These are phyloP conservation scores for Isochrysis galbana DNA, from an alignment of 78 protist genomes.

Conservation along the genomic window DNA sequence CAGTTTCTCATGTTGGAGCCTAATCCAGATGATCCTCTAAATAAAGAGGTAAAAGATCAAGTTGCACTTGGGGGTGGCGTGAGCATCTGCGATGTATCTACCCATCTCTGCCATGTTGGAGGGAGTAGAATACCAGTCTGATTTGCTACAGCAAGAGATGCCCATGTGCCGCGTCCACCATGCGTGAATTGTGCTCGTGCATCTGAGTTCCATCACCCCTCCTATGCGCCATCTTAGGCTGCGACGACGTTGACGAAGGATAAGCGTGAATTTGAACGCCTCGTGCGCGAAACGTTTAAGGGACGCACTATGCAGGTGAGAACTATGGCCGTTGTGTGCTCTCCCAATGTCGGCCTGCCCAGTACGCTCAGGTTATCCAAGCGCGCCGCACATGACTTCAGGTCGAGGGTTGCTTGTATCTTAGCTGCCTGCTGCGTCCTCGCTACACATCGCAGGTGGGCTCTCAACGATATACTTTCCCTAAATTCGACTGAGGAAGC, in stretches of 20 bases:
- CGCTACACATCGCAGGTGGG: neutral
- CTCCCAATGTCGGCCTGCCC: neutral
- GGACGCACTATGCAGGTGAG: neutral
- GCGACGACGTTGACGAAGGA: neutral
- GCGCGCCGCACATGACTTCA: neutral
- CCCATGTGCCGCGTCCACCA: neutral
- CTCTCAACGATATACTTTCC: neutral
- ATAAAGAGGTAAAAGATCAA: conserved; percentile 55
- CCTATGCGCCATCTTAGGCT: neutral
- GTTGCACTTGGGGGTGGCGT: neutral
- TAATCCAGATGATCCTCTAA: conserved; percentile 86
- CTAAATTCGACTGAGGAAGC: neutral
- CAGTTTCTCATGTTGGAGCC: conserved; percentile 80
- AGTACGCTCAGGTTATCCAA: neutral
- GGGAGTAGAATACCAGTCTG: neutral
- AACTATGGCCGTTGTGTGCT: neutral
- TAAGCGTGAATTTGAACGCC: neutral
- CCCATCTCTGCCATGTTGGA: neutral
- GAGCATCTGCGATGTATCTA: too few species aligned
- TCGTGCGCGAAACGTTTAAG: neutral
- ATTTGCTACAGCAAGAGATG: neutral
- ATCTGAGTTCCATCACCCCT: neutral
- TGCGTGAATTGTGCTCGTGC: neutral
- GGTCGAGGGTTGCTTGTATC: neutral
- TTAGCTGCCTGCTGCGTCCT: neutral